phyloP scores from a whole-genome alignment of 2,329 filamentous ascomycete genomes.

The Tolypocladium capitatum region DNA sequence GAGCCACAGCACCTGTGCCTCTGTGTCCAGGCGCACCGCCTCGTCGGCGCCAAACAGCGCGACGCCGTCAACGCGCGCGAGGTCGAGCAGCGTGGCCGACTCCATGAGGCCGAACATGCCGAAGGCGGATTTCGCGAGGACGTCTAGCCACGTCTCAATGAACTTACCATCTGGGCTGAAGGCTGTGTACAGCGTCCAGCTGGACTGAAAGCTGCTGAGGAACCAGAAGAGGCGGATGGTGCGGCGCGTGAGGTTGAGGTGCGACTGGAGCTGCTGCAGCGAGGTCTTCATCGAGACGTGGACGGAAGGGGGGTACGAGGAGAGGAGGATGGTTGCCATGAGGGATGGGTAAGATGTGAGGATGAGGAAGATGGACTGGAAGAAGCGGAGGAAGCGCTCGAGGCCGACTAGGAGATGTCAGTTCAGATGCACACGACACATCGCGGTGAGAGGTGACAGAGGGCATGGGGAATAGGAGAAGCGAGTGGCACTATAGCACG shows the following conservation, averaged over 20 bases:
- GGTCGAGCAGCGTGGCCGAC: conserved; percentile 46
- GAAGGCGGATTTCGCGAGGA: conserved; percentile 44
- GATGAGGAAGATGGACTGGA: conserved; percentile 39
- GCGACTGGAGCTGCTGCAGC: conserved; percentile 22
- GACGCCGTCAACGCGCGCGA: conserved; percentile 27
- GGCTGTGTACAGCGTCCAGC: conserved; percentile 28
- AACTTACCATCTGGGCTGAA: conserved; percentile 10
- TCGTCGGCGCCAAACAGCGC: conserved; percentile 38
- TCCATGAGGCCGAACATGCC: conserved; percentile 58
- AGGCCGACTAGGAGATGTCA: conserved; percentile 33
- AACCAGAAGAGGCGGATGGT: conserved; percentile 59
- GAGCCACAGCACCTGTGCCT: conserved; percentile 60
- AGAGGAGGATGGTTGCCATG: conserved; percentile 18
- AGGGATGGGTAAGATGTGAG: conserved; percentile 30
- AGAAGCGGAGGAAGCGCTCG: conserved; percentile 45
- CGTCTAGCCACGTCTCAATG: conserved; percentile 34
- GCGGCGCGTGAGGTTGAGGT: conserved; percentile 39
- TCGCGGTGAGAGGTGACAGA: background rate
- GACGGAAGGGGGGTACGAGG: conserved; percentile 8
- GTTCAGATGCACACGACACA: background rate
- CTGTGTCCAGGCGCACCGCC: conserved; percentile 34
- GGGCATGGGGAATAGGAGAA: too few relatives aligned
- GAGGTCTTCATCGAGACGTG: conserved; percentile 17
- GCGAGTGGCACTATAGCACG: background rate
- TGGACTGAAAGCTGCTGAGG: conserved; percentile 42